Base-by-base conservation (phyloP, 139 green algal genomes). In the Chlorella sp. region DNA sequence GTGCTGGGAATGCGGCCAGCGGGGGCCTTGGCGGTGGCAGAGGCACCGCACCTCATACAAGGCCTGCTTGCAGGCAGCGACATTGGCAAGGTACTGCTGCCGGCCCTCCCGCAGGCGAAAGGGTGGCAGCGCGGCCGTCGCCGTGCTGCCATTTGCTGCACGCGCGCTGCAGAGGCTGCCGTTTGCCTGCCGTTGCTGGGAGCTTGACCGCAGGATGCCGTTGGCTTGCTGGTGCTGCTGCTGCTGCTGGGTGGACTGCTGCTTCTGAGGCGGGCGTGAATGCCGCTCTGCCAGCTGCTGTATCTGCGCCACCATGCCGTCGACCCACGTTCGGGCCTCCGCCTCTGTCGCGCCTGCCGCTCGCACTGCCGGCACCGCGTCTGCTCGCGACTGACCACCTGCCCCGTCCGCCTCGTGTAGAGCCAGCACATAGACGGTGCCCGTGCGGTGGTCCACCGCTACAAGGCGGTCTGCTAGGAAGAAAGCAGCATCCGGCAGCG, bases 381-480 rank as follows among this genome's bases (percentile, higher is more conserved):
- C 46, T 33, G 6, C 40, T 19, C 59, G 45, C 67, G 67, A n/a
- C 25, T 31, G 23, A 27, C 43, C 66, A 19, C 45, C 45, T 8
- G 15, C 19, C 11, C 53, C 25, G 38, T 33, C 38, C 0, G 1
- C 9, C 38, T 87, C 79, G 21, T 81, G 55, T 61, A 93, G 27
- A 9, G 89, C 91, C 45, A 98, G 46, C 31, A 91, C 51, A 58
- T 95, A 99, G 0, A 78, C 29, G 96, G 76, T 36, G 8, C 84
- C 79, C 6, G 23, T 61, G 9, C 51, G 11, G 53, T 98, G 93
- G 72, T 99, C 96, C 3, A 97, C 55, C 2, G 83, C 96, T 23
- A 99, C 25, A 17, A 97, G 27, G 41, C 77, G 89, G 83, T 99
- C 96, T 2, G 87, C 93, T 42, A 98, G 83, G 46, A 96, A 90